Conservation (phyloP, 2,329 filamentous ascomycete genomes). For the Venturiaceae sp. region DNA sequence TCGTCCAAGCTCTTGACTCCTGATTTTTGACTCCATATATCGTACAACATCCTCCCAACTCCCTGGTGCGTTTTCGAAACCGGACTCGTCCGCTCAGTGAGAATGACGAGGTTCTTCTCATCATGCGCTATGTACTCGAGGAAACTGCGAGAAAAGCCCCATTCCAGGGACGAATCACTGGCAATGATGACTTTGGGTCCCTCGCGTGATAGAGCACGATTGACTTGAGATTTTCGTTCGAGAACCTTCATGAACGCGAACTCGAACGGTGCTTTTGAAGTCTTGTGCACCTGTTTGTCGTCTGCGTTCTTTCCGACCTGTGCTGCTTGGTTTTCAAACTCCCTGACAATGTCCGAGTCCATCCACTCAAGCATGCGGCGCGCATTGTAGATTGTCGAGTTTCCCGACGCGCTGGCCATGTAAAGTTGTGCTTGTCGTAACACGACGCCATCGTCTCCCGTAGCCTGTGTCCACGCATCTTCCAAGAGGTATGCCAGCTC, state of each 20-base stretch:
- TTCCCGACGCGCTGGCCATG: conserved; percentile 75
- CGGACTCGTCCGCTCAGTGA: conserved; percentile 63
- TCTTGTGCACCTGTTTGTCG: conserved; percentile 19
- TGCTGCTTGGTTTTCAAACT: conserved; percentile 60
- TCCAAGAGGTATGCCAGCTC: conserved; percentile 90
- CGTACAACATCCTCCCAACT: conserved; percentile 68
- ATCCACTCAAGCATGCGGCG: conserved; percentile 99
- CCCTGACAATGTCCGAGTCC: conserved; percentile 88
- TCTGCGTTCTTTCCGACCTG: conserved; percentile 23
- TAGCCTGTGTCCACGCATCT: conserved; percentile 60
- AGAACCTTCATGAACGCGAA: conserved; percentile 78
- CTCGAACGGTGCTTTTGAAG: conserved; percentile 66
- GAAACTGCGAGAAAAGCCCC: conserved; percentile 85
- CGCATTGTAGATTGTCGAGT: conserved; percentile 82
- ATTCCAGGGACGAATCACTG: conserved; percentile 82
- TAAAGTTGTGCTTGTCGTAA: conserved; percentile 54
- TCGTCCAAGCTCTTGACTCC: conserved; percentile 39
- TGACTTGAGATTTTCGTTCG: conserved; percentile 71
- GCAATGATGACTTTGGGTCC: conserved; percentile 72
- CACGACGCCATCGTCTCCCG: conserved; percentile 24
- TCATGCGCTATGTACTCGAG: conserved; percentile 66
- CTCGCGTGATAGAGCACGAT: conserved; percentile 50
- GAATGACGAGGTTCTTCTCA: conserved; percentile 70
- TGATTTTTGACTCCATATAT: conserved; percentile 30
- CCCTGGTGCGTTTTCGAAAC: conserved; percentile 34